These are phyloP conservation scores for Cyclostephanos tholiformis DNA, from an alignment of 108 stramenopile species.

Conservation along the genomic window DNA sequence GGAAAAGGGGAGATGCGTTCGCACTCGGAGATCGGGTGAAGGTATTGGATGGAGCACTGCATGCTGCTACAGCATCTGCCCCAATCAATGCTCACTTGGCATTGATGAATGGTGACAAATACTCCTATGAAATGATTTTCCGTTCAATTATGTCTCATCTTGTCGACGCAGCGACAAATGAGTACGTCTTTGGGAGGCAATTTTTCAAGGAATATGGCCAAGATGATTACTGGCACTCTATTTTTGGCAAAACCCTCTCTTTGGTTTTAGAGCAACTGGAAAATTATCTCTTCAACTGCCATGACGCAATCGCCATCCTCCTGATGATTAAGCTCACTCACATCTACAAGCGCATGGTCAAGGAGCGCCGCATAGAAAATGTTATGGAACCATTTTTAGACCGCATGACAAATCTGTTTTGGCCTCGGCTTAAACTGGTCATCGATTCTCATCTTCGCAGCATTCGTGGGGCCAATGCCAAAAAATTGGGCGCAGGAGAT, in stretches of 20 bases:
- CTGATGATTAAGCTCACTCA: conserved; percentile 98
- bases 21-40: conserved; percentile 72
- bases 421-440: conserved; percentile 96
- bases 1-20: conserved; percentile 95
- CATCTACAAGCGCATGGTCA: conserved; percentile 86
- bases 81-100: conserved; percentile 94
- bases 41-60: conserved; percentile 52
- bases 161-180: conserved; percentile 96
- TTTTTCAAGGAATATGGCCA: conserved; percentile 86
- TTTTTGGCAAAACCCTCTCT: conserved; percentile 87
- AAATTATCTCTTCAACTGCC: conserved; percentile 94
- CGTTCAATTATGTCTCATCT: conserved; percentile 93
- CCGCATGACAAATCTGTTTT: conserved; percentile 86
- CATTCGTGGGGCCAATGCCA: conserved; percentile 81
- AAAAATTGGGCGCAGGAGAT: conserved; percentile 88
- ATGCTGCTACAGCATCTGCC: conserved; percentile 37
- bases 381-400: conserved; percentile 94
- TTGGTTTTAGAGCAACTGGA: conserved; percentile 95
- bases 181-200: conserved; percentile 93
- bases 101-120: conserved; percentile 72
- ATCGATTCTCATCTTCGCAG: conserved; percentile 93
- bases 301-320: conserved; percentile 94
- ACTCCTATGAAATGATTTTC: conserved; percentile 95
- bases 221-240: conserved; percentile 81
- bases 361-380: conserved; percentile 80